phyloP scores from a whole-genome alignment of 2,329 filamentous ascomycete genomes.

The Colletotrichum noveboracense region DNA sequence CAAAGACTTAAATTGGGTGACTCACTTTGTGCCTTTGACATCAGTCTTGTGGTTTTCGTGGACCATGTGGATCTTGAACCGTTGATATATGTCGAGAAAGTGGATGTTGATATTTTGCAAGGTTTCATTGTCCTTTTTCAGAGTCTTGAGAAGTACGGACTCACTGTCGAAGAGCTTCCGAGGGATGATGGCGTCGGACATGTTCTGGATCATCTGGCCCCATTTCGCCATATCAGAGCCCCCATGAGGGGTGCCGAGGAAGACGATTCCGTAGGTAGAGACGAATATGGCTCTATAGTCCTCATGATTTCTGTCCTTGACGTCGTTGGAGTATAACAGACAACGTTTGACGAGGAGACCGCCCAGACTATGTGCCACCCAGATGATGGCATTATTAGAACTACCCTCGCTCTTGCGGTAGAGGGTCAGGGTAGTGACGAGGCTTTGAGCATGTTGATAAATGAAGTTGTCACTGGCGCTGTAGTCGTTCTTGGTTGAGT shows the following conservation, averaged over 20 bases:
- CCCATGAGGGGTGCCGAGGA: slow-evolving; percentile 78
- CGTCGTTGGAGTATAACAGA: slow-evolving; percentile 69
- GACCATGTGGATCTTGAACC: slow-evolving; percentile 77
- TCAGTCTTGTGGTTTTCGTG: slow-evolving; percentile 78
- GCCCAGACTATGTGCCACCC: slow-evolving; percentile 76
- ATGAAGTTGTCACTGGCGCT: slow-evolving; percentile 70
- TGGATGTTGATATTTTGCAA: slow-evolving; percentile 76
- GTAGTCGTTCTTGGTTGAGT: slow-evolving; percentile 50
- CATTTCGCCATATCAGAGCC: slow-evolving; percentile 73
- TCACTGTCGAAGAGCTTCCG: slow-evolving; percentile 72
- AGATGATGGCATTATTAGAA: slow-evolving; percentile 72
- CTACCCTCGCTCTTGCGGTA: slow-evolving; percentile 66
- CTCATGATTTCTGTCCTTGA: slow-evolving; percentile 64
- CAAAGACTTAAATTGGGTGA: not conserved
- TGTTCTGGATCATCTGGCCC: slow-evolving; percentile 70
- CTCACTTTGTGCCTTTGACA: slow-evolving; percentile 63
- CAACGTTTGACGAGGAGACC: slow-evolving; percentile 76
- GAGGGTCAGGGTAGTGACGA: slow-evolving; percentile 66
- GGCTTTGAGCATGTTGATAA: slow-evolving; percentile 73
- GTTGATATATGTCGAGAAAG: slow-evolving; percentile 73
- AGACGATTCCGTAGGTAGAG: slow-evolving; percentile 78
- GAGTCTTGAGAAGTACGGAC: slow-evolving; percentile 69
- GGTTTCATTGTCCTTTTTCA: slow-evolving; percentile 77
- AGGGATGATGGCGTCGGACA: slow-evolving; percentile 69
- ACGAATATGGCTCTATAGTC: slow-evolving; percentile 73